Base-by-base conservation (phyloP, 73 alveolate species). In the Blepharisma stoltei region DNA sequence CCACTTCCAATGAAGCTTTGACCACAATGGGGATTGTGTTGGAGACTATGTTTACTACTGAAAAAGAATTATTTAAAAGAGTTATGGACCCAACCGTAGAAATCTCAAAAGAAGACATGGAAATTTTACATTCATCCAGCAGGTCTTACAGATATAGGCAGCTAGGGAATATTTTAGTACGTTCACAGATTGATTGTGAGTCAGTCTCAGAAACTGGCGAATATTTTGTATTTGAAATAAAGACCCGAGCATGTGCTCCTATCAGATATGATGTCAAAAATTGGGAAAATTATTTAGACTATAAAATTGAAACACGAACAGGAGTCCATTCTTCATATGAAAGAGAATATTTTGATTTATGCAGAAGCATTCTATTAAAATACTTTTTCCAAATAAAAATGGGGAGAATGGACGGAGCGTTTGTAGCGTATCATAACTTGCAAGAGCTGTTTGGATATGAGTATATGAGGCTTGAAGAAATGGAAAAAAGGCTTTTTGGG, bases 391-490 rank as follows among this genome's bases (percentile, higher is more conserved):
- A 95, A 78, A 77, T 87, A 50, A 95, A 91, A 85, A 93, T 95
- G 46, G 99, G 99, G 14, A 86, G 91, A 67, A 95, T 95, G 99
- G 96, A 92, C 78, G 99, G 99, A 25, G 98, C 97, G 3, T 80
- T 91, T 65, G 81, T 95, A 25, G 99, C 99, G 67, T 95, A 95
- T 78, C 99, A 95, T 83, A 95, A 95, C 71, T 82, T 97, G 9
- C 78, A 84, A 48, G 86, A 93, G 81, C 83, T 95, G 44, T 92
- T 93, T 70, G 99, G 99, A 20, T 95, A 92, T 82, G 95, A 95
- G 71, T 95, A 93, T 83, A 81, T 95, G 11, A 90, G 88, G 44
- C 77, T 94, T 20, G 84, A 88, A 41, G 99, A 95, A 73, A 93
- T 95, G 88, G 97, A 95, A 83, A 84, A 83, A 45, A 85, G 99